Conservation (phyloP, 176 grass and related monocot genomes). For the Elaeis guineensis region DNA sequence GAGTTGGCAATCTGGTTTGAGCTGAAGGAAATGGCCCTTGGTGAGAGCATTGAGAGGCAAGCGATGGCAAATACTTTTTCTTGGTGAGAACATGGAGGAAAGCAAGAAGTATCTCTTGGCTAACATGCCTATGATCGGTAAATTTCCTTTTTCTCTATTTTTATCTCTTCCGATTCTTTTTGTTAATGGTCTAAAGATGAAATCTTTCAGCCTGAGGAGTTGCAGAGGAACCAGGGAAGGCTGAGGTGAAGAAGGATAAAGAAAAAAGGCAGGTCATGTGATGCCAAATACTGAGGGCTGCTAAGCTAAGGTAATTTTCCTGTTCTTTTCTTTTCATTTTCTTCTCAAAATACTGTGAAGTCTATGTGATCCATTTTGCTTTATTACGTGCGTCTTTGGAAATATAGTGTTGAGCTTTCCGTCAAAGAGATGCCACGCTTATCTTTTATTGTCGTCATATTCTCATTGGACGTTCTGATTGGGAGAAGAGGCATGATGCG, state of each 20-base stretch:
- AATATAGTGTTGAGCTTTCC: too few species aligned
- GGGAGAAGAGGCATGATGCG: slow-evolving; percentile 67
- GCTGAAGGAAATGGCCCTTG: slow-evolving; percentile 38
- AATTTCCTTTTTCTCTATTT: slow-evolving; percentile 1
- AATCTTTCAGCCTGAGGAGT: slow-evolving; percentile 40
- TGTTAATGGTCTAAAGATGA: slow-evolving; percentile 18
- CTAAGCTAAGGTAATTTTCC: too few species aligned
- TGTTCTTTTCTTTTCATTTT: too few species aligned
- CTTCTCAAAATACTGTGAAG: too few species aligned
- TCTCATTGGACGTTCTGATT: slow-evolving; percentile 41
- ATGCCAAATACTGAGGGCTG: too few species aligned
- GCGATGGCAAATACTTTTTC: slow-evolving; percentile 2
- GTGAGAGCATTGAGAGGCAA: slow-evolving; percentile 31
- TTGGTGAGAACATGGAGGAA: slow-evolving; percentile 35
- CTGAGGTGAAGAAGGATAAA: slow-evolving; percentile 24
- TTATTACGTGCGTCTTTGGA: too few species aligned
- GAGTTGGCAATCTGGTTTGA: not conserved
- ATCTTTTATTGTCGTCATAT: too few species aligned
- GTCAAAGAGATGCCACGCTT: too few species aligned
- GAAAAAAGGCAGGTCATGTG: not conserved
- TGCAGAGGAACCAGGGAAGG: slow-evolving; percentile 39
- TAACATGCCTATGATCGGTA: slow-evolving; percentile 32
- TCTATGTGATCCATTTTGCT: too few species aligned
- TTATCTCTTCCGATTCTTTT: not conserved
- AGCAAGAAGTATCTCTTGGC: slow-evolving; percentile 32